Evolutionary conservation across 192 early-diverging fungal species (phyloP), one percentile per base, ranked within the genome.

Genomic region (Haplosporangium gracile): DNA sequence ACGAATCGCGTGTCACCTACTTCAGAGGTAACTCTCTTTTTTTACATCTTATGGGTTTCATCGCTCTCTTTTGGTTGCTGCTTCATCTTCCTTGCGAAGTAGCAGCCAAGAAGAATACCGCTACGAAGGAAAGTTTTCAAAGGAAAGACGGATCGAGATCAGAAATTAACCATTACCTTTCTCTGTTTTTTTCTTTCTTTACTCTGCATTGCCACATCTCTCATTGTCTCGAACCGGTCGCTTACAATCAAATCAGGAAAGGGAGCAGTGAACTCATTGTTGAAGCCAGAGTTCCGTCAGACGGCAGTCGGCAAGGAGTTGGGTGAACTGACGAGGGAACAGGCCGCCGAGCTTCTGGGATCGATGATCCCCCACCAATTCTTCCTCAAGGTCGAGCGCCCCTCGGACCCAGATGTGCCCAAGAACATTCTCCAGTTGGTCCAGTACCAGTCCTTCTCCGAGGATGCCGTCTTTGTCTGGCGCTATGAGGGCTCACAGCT

Each of bases 381-480:
- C 87, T 93, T 97, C 74, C 90, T 97, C 75, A 92, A 94, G 70
- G 95, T 96, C 75, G 94, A 96, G 79, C 92, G 89, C 42, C 79
- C 79, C 42, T 89, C 90, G 22, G 79, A 85, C 36, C 88, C 81
- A n/a, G 90, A 92, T 18, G 74, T 82, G 72, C 88, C 87, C 70
- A 90, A 79, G 82, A 88, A 88, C 68, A 83, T 85, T 77, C 89
- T 95, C 60, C 81, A 83, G 70, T 69, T 93, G 39, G 92, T 90
- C 39, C 92, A 93, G 20, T 82, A 88, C 79, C 91, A 95, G 83
- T 90, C 85, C 60, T 97, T 95, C 79, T 85, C 89, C 24, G 96
- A 97, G 72, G 96, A 98, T 16, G 90, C 92, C 42, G 97, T 98
- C 91, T 99, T 95, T 85, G 94, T 96, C 55, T 99, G 97, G 97